Base-by-base conservation (phyloP, 495 filamentous ascomycete genomes). In the Aspergillus hancockii region DNA sequence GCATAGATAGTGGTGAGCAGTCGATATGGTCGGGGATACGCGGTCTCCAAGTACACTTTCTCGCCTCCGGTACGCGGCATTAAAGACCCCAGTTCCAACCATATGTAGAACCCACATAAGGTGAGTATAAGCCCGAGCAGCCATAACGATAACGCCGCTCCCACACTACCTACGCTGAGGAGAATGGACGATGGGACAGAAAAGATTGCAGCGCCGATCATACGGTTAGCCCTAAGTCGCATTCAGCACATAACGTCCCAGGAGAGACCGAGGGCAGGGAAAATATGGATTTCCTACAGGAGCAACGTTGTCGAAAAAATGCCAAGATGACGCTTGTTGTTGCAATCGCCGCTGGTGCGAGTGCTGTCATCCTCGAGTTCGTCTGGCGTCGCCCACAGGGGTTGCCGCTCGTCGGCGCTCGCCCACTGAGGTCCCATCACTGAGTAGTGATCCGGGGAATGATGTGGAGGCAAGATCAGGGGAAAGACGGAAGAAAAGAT, bases 121-220 rank as follows among this genome's bases (percentile, higher is more conserved):
- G 49, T 32, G 3, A 51, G 49, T 5, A 18, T 22, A 12, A 51
- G 22, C 16, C 49, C 49, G n/a, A 51, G 13, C 5, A 51, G 8
- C 49, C 49, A 51, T 30, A 51, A 22, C 16, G 49, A 31, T 12
- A 51, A 23, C 5, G 25, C 30, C 16, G 49, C 49, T 8, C 49
- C 49, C 4, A 51, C 49, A 22, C 49, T 51, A 19, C 49, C 49
- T 0, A 51, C 49, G 25, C 49, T 51, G 14, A 30, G 25, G n/a
- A 51, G 8, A 19, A 51, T 51, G 22, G 49, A 28, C 1, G 49
- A 51, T 18, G 49, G 49, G 4, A 51, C 49, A 14, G 49, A 28
- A 19, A 51, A 51, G 25, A 51, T 31, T 6, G 49, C 49, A 2
- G 49, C 49, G 18, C 49, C 49, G 49, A 51, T 51, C 49, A 51